These are phyloP conservation scores for Aureobasidium sp. DNA, from an alignment of 2,329 filamentous ascomycete species.

Conservation along the genomic window DNA sequence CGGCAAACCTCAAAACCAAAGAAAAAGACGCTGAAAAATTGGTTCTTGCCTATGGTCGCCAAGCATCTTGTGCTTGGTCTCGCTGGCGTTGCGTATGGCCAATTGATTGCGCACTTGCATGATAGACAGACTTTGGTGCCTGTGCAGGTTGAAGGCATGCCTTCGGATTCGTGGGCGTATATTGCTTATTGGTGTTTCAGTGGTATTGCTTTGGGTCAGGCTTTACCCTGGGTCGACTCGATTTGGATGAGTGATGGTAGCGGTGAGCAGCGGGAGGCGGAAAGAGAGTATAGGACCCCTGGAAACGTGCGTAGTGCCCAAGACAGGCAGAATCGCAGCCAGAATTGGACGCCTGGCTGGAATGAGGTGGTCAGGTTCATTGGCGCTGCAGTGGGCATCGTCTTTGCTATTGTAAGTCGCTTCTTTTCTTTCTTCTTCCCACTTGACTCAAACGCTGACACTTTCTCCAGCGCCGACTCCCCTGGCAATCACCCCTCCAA, in stretches of 20 bases:
- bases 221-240: conserved; percentile 78
- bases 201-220: conserved; percentile 67
- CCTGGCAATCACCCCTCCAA: conserved; percentile 93
- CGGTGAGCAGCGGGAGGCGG: conserved; percentile 37
- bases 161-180: conserved; percentile 57
- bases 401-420: conserved; percentile 72
- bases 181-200: conserved; percentile 74
- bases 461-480: conserved; percentile 65
- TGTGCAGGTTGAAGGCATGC: conserved; percentile 52
- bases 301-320: background rate
- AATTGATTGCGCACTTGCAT: conserved; percentile 73
- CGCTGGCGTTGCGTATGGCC: conserved; percentile 76
- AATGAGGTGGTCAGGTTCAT: conserved; percentile 62
- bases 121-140: conserved; percentile 58
- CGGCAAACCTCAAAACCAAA: conserved; percentile 8
- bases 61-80: conserved; percentile 56
- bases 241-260: conserved; percentile 51
- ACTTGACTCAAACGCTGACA: conserved; percentile 15
- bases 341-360: conserved; percentile 56
- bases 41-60: conserved; percentile 39
- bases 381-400: conserved; percentile 65
- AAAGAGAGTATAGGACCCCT: conserved; percentile 20
- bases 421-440: background rate
- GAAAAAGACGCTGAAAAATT: conserved; percentile 24
- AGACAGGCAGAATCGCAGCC: conserved; percentile 18